Conservation (phyloP, 2,329 filamentous ascomycete species). For the Aspergillus intermedius region DNA sequence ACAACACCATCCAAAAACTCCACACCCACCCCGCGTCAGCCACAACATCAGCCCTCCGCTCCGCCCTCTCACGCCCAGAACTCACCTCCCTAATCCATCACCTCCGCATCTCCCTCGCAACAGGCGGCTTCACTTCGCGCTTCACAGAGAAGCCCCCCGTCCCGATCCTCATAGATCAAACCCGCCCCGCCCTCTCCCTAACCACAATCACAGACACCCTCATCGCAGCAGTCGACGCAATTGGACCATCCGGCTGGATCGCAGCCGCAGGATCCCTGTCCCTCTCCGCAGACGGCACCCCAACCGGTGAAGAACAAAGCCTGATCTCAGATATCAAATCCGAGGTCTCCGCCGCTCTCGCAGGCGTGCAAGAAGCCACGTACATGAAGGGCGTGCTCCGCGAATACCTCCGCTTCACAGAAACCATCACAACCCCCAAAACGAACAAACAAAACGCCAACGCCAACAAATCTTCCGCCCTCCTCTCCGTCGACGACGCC, state of each 20-base stretch:
- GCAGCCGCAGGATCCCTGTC: conserved; percentile 22
- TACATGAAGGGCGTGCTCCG: conserved; percentile 43
- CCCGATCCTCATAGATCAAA: conserved; percentile 28
- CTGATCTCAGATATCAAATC: conserved; percentile 43
- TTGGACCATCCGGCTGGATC: conserved; percentile 44
- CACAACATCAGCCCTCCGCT: conserved; percentile 30
- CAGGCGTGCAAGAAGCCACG: conserved; percentile 42
- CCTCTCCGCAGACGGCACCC: conserved; percentile 19
- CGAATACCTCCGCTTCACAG: conserved; percentile 39
- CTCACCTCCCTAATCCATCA: conserved; percentile 37
- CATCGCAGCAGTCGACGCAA: conserved; percentile 41
- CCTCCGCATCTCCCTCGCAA: conserved; percentile 38
- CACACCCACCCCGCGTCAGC: conserved; percentile 26
- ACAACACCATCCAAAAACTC: conserved; percentile 31
- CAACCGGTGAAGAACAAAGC: conserved; percentile 32
- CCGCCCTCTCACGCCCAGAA: conserved; percentile 33
- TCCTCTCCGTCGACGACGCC: conserved; percentile 4
- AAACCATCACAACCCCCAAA: conserved; percentile 16
- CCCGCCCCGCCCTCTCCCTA: conserved; percentile 32
- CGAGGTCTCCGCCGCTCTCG: conserved; percentile 42
- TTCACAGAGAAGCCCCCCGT: conserved; percentile 35
- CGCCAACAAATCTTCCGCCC: background rate
- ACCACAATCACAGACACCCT: conserved; percentile 36
- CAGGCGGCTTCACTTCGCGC: conserved; percentile 37
- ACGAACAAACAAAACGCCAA: background rate